Conservation (phyloP, 768 basidiomycete species). For the Nevesoporus exiguus region DNA sequence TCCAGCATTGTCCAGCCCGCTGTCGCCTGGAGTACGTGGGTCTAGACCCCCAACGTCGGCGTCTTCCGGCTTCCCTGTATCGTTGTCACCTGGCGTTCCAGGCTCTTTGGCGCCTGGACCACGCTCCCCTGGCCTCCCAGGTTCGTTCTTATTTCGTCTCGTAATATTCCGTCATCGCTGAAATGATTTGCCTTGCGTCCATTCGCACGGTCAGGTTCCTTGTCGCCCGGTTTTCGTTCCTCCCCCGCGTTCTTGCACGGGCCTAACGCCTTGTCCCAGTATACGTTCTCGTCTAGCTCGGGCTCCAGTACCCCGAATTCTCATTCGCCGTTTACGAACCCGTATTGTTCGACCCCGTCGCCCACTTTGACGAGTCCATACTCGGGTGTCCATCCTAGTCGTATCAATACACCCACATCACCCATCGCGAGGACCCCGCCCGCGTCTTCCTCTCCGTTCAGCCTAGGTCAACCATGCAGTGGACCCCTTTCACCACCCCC, state of each 20-base stretch:
- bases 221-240: constrained; percentile 23
- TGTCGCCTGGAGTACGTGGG: constrained; percentile 9
- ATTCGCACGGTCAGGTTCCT: constrained; percentile 13
- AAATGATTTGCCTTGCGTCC: background rate
- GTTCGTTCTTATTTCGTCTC: constrained; percentile 15
- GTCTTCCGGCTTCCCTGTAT: constrained; percentile 12
- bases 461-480: background rate
- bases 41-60: constrained; percentile 2
- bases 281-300: constrained; percentile 18
- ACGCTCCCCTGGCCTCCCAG: constrained; percentile 24
- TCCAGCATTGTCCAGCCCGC: constrained; percentile 9
- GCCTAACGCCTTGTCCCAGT: constrained; percentile 9
- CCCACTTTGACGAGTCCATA: background rate
- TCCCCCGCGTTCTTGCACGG: constrained; percentile 14
- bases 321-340: background rate
- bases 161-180: constrained; percentile 7
- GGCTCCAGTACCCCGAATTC: constrained; percentile 7
- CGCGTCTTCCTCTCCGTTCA: background rate
- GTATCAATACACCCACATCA: background rate
- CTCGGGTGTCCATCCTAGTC: background rate
- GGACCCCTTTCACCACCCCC: constrained; percentile 25
- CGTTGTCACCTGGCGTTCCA: constrained; percentile 19
- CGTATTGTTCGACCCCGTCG: constrained; percentile 1
- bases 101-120: constrained; percentile 18
- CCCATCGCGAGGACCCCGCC: constrained; percentile 11